Evolutionary conservation across 2,329 filamentous ascomycete genomes (phyloP).

Genomic region (Salinomyces thailandicus): DNA sequence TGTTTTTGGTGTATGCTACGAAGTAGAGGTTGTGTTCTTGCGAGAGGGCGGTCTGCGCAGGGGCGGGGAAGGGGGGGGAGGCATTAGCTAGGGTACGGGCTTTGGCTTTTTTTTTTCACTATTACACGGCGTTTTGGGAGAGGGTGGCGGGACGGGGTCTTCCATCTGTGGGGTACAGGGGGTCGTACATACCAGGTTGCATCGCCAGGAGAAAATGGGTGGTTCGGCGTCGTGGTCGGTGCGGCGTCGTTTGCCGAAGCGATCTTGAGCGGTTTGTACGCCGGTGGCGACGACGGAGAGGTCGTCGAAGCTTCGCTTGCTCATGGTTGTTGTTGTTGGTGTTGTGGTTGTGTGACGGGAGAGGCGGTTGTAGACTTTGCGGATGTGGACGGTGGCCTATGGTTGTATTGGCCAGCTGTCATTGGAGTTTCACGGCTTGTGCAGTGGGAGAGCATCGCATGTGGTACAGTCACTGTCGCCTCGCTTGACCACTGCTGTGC

Average conservation of each 20-base stretch:
- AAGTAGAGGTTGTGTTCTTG: slow-evolving; percentile 39
- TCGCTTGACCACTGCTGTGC: too few relatives aligned
- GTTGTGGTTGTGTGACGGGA: background rate
- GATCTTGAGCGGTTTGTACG: slow-evolving; percentile 14
- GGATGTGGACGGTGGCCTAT: too few relatives aligned
- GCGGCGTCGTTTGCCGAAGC: slow-evolving; percentile 18
- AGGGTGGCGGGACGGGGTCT: background rate
- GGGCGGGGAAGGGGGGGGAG: background rate
- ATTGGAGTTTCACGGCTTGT: background rate
- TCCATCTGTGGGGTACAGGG: slow-evolving; percentile 1
- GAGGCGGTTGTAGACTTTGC: slow-evolving; percentile 7
- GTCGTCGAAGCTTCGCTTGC: slow-evolving; percentile 11
- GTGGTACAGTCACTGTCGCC: background rate
- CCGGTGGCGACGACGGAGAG: slow-evolving; percentile 17
- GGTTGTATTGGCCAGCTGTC: slow-evolving; percentile 1
- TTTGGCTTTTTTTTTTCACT: too few relatives aligned
- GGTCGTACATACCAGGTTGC: slow-evolving; percentile 28
- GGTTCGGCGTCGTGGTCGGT: slow-evolving; percentile 15
- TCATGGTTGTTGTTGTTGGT: slow-evolving; percentile 12
- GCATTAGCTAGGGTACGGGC: background rate
- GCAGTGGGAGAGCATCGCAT: background rate
- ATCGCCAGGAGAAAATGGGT: slow-evolving; percentile 29
- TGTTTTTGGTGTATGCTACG: slow-evolving; percentile 30
- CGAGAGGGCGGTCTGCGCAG: slow-evolving; percentile 34
- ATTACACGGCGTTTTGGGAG: background rate